Conservation (phyloP, 2,329 filamentous ascomycete genomes). For the Curvularia lunata region DNA sequence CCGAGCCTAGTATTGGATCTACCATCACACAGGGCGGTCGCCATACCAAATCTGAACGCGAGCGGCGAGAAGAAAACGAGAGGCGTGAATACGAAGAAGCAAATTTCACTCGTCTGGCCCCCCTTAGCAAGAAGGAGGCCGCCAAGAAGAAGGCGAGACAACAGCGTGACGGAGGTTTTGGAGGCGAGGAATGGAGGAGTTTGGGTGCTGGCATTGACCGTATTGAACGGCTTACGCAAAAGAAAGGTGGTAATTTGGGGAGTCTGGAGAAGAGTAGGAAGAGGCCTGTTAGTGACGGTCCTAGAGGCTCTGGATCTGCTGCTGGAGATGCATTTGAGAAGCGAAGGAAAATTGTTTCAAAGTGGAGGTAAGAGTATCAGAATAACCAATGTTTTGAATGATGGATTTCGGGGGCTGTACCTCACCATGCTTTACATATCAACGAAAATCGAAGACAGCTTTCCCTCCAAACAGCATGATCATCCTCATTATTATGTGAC, state of each 20-base stretch:
- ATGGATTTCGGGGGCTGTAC: neutral
- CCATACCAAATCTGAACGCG: constrained; percentile 75
- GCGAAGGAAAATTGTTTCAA: constrained; percentile 46
- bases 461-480: neutral
- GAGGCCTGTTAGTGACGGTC: constrained; percentile 74
- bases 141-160: constrained; percentile 63
- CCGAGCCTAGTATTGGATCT: constrained; percentile 89
- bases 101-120: constrained; percentile 87
- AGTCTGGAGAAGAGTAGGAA: constrained; percentile 86
- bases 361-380: constrained; percentile 25
- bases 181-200: constrained; percentile 91
- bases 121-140: constrained; percentile 84
- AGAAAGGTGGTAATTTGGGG: constrained; percentile 60
- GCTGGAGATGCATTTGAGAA: constrained; percentile 75
- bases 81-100: constrained; percentile 86
- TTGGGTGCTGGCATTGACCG: constrained; percentile 85
- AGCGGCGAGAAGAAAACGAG: constrained; percentile 80
- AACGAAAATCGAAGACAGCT: neutral
- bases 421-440: neutral
- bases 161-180: constrained; percentile 65
- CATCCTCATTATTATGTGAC: neutral
- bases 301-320: constrained; percentile 67
- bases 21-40: constrained; percentile 83
- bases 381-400: neutral
- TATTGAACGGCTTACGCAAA: constrained; percentile 81